These are phyloP conservation scores for Mucor racemosus DNA, from an alignment of 371 early-diverging fungal genomes.

Conservation along the genomic window DNA sequence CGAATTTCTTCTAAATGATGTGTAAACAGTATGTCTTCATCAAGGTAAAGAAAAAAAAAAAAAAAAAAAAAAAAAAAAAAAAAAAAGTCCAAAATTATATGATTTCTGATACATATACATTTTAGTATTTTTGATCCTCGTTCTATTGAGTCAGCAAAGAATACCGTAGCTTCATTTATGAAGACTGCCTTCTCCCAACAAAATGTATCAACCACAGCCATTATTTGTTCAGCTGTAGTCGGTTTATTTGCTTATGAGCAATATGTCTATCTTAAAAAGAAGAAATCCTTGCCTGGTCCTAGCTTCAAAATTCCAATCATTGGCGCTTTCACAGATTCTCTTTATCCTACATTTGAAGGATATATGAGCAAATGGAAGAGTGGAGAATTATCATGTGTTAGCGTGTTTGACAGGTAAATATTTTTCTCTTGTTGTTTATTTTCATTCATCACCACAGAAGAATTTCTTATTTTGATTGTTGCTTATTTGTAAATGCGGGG, in stretches of 20 bases:
- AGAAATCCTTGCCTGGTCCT: slow-evolving; percentile 56
- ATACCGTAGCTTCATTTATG: slow-evolving; percentile 42
- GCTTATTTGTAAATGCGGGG: slow-evolving; percentile 13
- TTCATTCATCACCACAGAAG: not conserved
- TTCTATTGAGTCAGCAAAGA: slow-evolving; percentile 50
- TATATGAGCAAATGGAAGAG: slow-evolving; percentile 62
- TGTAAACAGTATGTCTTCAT: slow-evolving; percentile 21
- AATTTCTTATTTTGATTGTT: not conserved
- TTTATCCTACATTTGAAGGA: slow-evolving; percentile 61
- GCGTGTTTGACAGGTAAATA: slow-evolving; percentile 56
- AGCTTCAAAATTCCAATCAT: slow-evolving; percentile 55
- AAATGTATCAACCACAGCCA: slow-evolving; percentile 45
- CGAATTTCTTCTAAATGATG: not conserved
- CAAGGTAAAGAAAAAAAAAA: slow-evolving; percentile 20
- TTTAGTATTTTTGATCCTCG: slow-evolving; percentile 52
- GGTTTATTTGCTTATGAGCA: slow-evolving; percentile 58
- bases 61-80: not conserved
- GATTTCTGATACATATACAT: not conserved
- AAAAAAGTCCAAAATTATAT: not conserved
- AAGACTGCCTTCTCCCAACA: slow-evolving; percentile 37
- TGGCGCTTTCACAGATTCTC: slow-evolving; percentile 58
- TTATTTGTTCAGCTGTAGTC: slow-evolving; percentile 49
- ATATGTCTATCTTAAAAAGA: slow-evolving; percentile 54
- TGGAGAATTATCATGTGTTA: slow-evolving; percentile 58
- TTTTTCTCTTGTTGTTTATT: not conserved